Base-by-base conservation (phyloP, 768 basidiomycete genomes). In the Tricholoma sp. region DNA sequence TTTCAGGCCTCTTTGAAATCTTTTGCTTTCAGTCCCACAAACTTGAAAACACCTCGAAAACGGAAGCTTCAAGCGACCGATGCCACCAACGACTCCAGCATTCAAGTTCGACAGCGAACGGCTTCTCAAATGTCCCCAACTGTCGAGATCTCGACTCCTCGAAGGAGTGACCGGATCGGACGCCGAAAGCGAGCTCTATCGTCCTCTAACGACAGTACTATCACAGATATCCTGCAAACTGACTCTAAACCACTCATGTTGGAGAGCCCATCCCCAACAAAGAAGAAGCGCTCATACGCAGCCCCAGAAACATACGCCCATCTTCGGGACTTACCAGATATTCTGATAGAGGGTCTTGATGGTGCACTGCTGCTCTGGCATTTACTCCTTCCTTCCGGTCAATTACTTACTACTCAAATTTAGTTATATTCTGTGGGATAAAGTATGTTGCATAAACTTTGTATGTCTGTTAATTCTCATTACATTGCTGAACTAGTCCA, bases 341-440 rank as follows among this genome's bases (percentile, higher is more conserved):
- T 80, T 62, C 62, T 90, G 12, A 66, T 68, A 17, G 63, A 72
- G 31, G 76, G 73, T 20, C 75, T 91, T 1, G 85, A 89, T 53
- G 76, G 89, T 89, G 61, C 45, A 74, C 61, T n/a, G 42, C 41
- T 15, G 6, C 28, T n/a, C 4, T 17, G 13, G 20, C 15, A 29
- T 8, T 6, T 31, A 31, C 3, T n/a, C 13, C n/a, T 36, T n/a
- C n/a, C 33, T 29, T 62, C 42, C 53, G 36, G 53, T 31, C 17
- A 31, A 32, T 18, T 34, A 33, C 28, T 48, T 8, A 18, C 29
- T 53, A 11, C 37, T 12, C n/a, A n/a, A n/a, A 13, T 11, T 0
- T 36, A 93, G 90, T 93, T 20, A 61, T 92, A 12, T 91, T 94
- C 61, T 92, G 89, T 63, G 91, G 92, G 7, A 91, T 94, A 50